Percentiles rank a stretch among this genome's conserved stretches.
phyloP scores from a whole-genome alignment of 371 early-diverging fungal species.

The Mucor racemosus region DNA sequence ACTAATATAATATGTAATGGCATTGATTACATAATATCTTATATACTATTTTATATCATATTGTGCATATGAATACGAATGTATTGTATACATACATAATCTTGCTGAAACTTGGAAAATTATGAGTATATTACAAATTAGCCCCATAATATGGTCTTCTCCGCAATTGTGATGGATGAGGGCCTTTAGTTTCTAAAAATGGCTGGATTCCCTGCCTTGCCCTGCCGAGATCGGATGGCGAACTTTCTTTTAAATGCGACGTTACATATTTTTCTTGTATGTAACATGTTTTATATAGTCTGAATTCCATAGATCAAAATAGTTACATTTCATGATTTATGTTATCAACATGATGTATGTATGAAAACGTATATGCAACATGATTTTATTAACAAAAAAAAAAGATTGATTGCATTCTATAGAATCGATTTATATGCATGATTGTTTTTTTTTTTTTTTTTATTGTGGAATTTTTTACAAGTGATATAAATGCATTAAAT shows the following conservation, averaged over 20 bases:
- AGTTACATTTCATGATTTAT: constrained; percentile 4
- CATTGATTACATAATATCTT: no score
- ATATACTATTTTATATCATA: no score
- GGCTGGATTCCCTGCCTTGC: background rate
- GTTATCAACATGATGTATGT: background rate
- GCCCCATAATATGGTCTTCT: no score
- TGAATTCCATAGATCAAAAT: constrained; percentile 9
- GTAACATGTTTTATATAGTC: background rate
- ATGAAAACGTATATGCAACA: constrained; percentile 2
- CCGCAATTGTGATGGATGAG: no score
- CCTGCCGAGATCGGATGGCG: background rate
- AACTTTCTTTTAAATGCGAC: constrained; percentile 9
- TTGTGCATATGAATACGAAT: no score
- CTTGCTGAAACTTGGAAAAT: no score
- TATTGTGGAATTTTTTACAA: background rate
- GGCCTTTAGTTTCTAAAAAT: background rate
- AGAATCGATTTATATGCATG: background rate
- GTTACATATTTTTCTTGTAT: background rate
- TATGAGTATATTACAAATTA: no score
- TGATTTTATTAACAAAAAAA: background rate
- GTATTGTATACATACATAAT: no score
- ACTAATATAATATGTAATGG: no score
- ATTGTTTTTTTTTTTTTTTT: background rate
- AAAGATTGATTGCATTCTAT: background rate
- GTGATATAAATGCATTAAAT: background rate